Base-by-base conservation (phyloP, 1,139 yeast species). In the Kazachstania sp. region DNA sequence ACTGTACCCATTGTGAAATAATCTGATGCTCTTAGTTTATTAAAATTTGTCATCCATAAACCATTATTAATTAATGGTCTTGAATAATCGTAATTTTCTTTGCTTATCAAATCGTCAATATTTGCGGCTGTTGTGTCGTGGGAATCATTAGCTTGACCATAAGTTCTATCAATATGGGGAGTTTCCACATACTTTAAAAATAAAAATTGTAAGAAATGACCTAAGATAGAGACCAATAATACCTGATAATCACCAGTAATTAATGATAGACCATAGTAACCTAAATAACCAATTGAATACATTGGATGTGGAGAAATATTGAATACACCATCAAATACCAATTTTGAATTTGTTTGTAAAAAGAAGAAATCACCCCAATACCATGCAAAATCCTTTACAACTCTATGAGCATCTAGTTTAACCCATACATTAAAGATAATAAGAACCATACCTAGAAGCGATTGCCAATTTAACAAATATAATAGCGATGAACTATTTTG, bases 311-410 rank as follows among this genome's bases (percentile, higher is more conserved):
- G 95, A 13, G 92, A 87, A 77, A 86, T 77, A 66, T 86, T 95
- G 64, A 86, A 86, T 11, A 86, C 95, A 41, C 95, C 95, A 64
- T 87, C 95, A 67, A 86, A 86, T 32, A 86, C 83, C 59, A 86
- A 74, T 52, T 84, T 83, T 60, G 82, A 79, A 56, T 86, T 80
- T 29, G 39, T 40, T 56, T 79, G 86, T 62, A 86, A 84, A 51
- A 90, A 74, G 73, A 86, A 86, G 69, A 86, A 86, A 65, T 86
- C 95, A 31, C 95, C 95, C 95, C 95, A 86, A 66, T 86, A 86
- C 95, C 95, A 86, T 12, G 95, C 95, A 62, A 81, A 87, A 65
- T 86, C 95, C 63, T 86, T 86, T 48, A 86, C 90, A 23, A 87
- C 90, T 55, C 88, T 77, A 64, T 86, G 95, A 36, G 95, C 95